Evolutionary conservation across 495 filamentous ascomycete species (phyloP).

Genomic region (Podospora didyma): DNA sequence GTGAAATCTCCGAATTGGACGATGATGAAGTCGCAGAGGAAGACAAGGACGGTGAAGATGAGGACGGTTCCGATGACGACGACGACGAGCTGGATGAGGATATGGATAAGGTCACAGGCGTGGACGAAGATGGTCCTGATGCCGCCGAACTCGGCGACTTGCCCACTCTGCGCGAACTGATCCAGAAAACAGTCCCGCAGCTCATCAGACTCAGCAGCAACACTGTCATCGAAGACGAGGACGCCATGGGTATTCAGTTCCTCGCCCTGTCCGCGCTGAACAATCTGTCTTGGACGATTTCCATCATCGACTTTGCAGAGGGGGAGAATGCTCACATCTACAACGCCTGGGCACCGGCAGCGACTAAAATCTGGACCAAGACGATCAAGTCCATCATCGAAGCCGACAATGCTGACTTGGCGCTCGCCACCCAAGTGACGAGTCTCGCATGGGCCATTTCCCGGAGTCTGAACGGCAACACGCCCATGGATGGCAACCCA

Average conservation of each 20-base stretch:
- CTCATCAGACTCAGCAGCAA: constrained; percentile 38
- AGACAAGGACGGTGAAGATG: constrained; percentile 27
- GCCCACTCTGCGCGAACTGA: constrained; percentile 43
- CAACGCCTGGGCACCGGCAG: constrained; percentile 44
- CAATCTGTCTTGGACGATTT: constrained; percentile 59
- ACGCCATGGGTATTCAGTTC: constrained; percentile 33
- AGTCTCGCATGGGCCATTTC: constrained; percentile 61
- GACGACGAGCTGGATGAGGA: constrained; percentile 51
- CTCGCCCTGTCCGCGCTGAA: constrained; percentile 51
- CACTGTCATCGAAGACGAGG: constrained; percentile 13
- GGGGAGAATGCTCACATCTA: constrained; percentile 37
- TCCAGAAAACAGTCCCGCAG: constrained; percentile 46
- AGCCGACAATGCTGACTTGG: constrained; percentile 54
- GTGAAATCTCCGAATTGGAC: constrained; percentile 31
- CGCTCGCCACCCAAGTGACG: constrained; percentile 52
- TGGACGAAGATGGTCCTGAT: constrained; percentile 34
- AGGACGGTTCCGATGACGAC: constrained; percentile 36
- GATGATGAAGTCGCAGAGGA: constrained; percentile 28
- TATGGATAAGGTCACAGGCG: constrained; percentile 54
- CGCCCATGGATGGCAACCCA: constrained; percentile 43
- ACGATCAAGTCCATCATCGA: constrained; percentile 48
- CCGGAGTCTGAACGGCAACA: constrained; percentile 43
- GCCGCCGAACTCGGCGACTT: constrained; percentile 36
- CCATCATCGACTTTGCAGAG: constrained; percentile 43
- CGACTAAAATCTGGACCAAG: constrained; percentile 50